Evolutionary conservation across 2,329 filamentous ascomycete genomes (phyloP).

Genomic region (Nigrospora osmanthi): DNA sequence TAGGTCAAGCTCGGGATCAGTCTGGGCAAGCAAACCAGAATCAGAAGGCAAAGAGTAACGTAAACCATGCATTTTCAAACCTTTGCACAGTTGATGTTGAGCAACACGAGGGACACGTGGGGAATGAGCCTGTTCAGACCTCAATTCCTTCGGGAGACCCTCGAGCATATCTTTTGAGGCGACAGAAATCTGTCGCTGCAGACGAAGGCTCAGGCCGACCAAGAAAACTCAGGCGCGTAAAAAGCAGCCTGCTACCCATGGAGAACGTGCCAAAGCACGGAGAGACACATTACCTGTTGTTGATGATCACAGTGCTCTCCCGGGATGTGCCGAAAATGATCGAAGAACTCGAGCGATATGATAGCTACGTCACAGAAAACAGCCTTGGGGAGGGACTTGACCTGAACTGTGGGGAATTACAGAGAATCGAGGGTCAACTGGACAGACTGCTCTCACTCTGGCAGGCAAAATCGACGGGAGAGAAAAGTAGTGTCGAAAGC

Average conservation of each 20-base stretch:
- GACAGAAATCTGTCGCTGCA: constrained; percentile 19
- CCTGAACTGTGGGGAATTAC: constrained; percentile 14
- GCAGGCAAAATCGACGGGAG: constrained; percentile 4
- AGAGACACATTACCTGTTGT: constrained; percentile 10
- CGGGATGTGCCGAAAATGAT: constrained; percentile 6
- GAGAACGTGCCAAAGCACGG: constrained; percentile 14
- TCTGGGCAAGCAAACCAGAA: neutral
- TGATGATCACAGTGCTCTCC: constrained; percentile 3
- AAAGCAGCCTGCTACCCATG: constrained; percentile 19
- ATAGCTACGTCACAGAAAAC: constrained; percentile 16
- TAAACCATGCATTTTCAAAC: constrained; percentile 3
- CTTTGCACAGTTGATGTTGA: constrained; percentile 4
- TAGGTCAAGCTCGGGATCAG: neutral
- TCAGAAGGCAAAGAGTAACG: neutral
- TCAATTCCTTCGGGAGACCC: constrained; percentile 17
- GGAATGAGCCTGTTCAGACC: constrained; percentile 17
- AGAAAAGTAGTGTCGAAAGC: constrained; percentile 3
- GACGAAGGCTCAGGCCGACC: constrained; percentile 6
- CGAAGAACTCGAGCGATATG: constrained; percentile 8
- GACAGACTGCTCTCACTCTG: constrained; percentile 10
- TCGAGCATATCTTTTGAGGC: constrained; percentile 21
- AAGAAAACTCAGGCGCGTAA: constrained; percentile 16
- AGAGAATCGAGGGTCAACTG: constrained; percentile 13
- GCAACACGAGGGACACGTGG: neutral
- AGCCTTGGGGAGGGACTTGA: constrained; percentile 15